Base-by-base conservation (phyloP, 257 asterid species). In the Solanum paucissectum region DNA sequence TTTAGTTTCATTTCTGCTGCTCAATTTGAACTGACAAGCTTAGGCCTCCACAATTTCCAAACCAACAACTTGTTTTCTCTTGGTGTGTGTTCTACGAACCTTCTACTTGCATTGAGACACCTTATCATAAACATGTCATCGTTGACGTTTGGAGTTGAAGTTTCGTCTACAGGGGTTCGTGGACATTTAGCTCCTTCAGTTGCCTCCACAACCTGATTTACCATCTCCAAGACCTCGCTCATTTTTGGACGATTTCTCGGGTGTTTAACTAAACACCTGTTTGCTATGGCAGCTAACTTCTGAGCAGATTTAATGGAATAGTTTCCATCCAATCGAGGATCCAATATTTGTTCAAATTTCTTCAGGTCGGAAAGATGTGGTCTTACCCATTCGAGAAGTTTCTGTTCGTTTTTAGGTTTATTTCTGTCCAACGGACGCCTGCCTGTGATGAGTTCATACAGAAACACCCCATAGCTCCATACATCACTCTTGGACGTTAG, bases 381-480 rank as follows among this genome's bases (percentile, higher is more conserved):
- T 90, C 97, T 91, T 0, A 95, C 95, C 96, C 97, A 97, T 27
- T 97, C 96, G 90, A 97, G 87, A 71, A 97, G 98, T 89, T 93
- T 95, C 88, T 97, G 96, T 88, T 97, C 99, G 4, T 90, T 91
- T 87, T 93, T 95, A 25, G 98, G 99, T 11, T 94, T 93, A 62
- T 95, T 95, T 62, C 95, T 91, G 88, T 95, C 98, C 64, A 93
- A 64, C 6, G 98, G 98, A 62, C 98, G 96, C 68, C 98, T 88
- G 20, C 99, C 99, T 0, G 98, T 95, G 46, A 97, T 95, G 85
- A 97, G 98, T 87, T 97, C 99, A 84, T 97, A 95, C 14, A 97
- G 98, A 82, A 97, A 95, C 87, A 97, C 91, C 12, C 99, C 99
- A 85, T 95, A 97, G 85, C 98, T 95, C 99, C 98, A 97, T 7